Evolutionary conservation across 2,329 filamentous ascomycete species (phyloP).

Genomic region (Kalaharituber pfeilii): DNA sequence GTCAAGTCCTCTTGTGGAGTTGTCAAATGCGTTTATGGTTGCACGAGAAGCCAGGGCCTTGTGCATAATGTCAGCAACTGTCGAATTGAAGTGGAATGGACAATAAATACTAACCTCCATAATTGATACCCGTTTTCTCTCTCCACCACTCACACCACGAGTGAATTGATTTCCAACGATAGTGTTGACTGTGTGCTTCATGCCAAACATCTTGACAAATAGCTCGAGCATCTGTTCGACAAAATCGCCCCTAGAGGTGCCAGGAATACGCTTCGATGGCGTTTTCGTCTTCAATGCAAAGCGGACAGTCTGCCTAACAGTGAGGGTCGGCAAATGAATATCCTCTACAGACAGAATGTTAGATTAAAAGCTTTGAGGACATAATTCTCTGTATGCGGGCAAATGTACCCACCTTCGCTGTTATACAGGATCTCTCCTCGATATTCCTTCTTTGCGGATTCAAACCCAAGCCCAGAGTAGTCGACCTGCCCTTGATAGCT

Average conservation of each 20-base stretch:
- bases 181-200: conserved; percentile 56
- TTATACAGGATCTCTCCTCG: conserved; percentile 65
- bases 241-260: conserved; percentile 27
- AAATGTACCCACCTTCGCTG: conserved; percentile 49
- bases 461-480: conserved; percentile 53
- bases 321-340: conserved; percentile 51
- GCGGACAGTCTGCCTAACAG: conserved; percentile 58
- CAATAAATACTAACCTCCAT: conserved; percentile 10
- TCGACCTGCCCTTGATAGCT: conserved; percentile 50
- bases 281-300: conserved; percentile 41
- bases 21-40: conserved; percentile 62
- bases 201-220: conserved; percentile 49
- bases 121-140: conserved; percentile 40
- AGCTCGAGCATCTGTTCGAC: conserved; percentile 46
- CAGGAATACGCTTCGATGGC: conserved; percentile 18
- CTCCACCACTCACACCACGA: conserved; percentile 61
- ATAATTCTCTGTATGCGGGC: neutral
- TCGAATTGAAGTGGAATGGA: neutral
- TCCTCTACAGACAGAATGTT: conserved; percentile 19
- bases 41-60: conserved; percentile 56
- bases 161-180: conserved; percentile 55
- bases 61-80: neutral
- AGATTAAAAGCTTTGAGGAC: no score
- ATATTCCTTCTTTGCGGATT: conserved; percentile 50
- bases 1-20: conserved; percentile 63